Conservation (phyloP, 2,329 filamentous ascomycete genomes). For the Colletotrichum viniferum region DNA sequence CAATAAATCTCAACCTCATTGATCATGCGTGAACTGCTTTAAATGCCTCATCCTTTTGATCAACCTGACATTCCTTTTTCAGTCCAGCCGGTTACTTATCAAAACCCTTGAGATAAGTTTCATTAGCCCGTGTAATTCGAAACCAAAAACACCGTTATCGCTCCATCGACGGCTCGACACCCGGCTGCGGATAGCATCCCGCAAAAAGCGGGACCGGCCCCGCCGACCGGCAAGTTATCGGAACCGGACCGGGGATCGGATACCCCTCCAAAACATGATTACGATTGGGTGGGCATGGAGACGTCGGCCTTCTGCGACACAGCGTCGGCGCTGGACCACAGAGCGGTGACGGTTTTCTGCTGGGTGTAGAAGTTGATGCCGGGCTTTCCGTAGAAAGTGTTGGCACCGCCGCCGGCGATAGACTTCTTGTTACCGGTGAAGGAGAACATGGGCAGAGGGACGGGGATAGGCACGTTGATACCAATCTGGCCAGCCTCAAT, state of each 20-base stretch:
- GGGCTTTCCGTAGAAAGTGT: conserved; percentile 93
- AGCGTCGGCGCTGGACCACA: conserved; percentile 88
- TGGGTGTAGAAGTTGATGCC: conserved; percentile 96
- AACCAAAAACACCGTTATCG: background rate
- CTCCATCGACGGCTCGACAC: background rate
- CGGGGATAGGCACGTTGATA: conserved; percentile 82
- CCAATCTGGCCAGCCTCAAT: conserved; percentile 87
- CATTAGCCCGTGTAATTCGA: background rate
- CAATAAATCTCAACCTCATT: background rate
- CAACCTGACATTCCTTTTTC: background rate
- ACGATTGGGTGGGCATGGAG: conserved; percentile 74
- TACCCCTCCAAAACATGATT: background rate
- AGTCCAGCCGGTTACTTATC: background rate
- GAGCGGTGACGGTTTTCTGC: conserved; percentile 93
- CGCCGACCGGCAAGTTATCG: background rate
- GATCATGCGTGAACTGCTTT: background rate
- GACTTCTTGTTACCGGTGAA: conserved; percentile 86
- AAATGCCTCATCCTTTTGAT: background rate
- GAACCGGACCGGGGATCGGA: background rate
- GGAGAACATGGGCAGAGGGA: conserved; percentile 73
- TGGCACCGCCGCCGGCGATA: conserved; percentile 88
- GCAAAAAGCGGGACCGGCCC: background rate
- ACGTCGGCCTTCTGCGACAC: conserved; percentile 84
- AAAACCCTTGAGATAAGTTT: background rate
- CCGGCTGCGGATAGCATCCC: background rate